A percentile compares a stretch with the other conserved stretches of the same genome.
Conservation (phyloP, 176 grass and related monocot species). For the Cenchrus purpureus region DNA sequence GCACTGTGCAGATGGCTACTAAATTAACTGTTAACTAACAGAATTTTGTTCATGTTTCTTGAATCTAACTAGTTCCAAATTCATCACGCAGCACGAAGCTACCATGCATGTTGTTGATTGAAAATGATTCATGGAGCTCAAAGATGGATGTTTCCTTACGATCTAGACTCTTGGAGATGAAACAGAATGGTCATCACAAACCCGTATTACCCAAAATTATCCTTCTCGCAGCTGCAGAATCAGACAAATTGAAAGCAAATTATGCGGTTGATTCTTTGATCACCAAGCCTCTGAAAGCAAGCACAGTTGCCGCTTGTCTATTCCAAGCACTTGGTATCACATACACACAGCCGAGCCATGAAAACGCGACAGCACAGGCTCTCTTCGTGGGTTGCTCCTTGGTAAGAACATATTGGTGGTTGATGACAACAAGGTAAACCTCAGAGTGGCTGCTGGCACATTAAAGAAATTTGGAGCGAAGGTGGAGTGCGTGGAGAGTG, state of each 20-base stretch:
- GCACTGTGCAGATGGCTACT: neutral
- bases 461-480: slow-evolving; percentile 90
- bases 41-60: neutral
- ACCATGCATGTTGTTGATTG: slow-evolving; percentile 72
- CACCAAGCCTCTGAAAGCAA: slow-evolving; percentile 89
- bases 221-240: slow-evolving; percentile 71
- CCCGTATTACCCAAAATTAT: slow-evolving; percentile 56
- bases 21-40: slow-evolving; percentile 9
- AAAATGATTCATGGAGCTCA: slow-evolving; percentile 70
- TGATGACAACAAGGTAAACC: slow-evolving; percentile 97
- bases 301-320: slow-evolving; percentile 73
- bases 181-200: slow-evolving; percentile 42
- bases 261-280: slow-evolving; percentile 71
- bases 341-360: slow-evolving; percentile 45
- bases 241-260: slow-evolving; percentile 44
- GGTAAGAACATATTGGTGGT: slow-evolving; percentile 97
- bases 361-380: slow-evolving; percentile 50
- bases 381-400: slow-evolving; percentile 64
- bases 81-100: slow-evolving; percentile 50
- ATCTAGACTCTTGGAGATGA: slow-evolving; percentile 58
- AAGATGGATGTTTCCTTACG: slow-evolving; percentile 56
- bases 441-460: slow-evolving; percentile 86
- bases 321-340: slow-evolving; percentile 82
- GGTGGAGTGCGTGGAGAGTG: slow-evolving; percentile 86
- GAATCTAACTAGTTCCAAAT: slow-evolving; percentile 23